These are phyloP conservation scores for Tylopilus vinaceipallidus DNA, from an alignment of 768 basidiomycete species.

Conservation along the genomic window DNA sequence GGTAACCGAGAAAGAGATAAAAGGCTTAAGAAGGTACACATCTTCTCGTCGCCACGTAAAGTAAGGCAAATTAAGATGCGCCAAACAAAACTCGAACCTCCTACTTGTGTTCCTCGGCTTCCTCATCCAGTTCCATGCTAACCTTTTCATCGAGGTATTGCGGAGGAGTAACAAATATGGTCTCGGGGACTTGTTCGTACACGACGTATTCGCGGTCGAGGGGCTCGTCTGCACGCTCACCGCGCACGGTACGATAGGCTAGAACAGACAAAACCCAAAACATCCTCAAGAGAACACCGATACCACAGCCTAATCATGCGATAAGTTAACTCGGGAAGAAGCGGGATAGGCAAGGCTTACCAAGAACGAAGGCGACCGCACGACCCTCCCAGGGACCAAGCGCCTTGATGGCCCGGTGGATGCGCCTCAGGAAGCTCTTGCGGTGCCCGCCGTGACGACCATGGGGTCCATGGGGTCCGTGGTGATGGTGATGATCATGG, in stretches of 20 bases:
- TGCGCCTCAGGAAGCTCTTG: constrained; percentile 53
- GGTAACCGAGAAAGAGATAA: constrained; percentile 7
- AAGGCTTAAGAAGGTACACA: neutral
- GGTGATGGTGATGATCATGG: constrained; percentile 8
- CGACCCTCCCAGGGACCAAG: constrained; percentile 84
- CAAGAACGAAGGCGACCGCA: constrained; percentile 79
- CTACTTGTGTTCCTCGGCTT: constrained; percentile 20
- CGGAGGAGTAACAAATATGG: constrained; percentile 51
- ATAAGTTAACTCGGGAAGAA: neutral
- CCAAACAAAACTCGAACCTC: neutral
- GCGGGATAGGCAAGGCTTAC: constrained; percentile 36
- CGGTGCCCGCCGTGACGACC: constrained; percentile 23
- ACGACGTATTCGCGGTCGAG: constrained; percentile 41
- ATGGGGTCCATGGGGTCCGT: constrained; percentile 14
- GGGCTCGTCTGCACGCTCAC: constrained; percentile 41
- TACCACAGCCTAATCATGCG: constrained; percentile 61
- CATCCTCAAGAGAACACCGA: constrained; percentile 81
- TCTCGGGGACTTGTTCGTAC: constrained; percentile 48
- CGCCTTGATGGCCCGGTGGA: constrained; percentile 62
- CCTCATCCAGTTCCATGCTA: constrained; percentile 14
- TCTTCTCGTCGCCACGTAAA: neutral
- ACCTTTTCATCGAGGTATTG: constrained; percentile 59
- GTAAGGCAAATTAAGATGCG: neutral
- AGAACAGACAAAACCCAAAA: constrained; percentile 70
- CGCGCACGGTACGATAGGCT: constrained; percentile 53